Evolutionary conservation across 1,284 basidiomycete species (phyloP), one percentile per base, ranked within the genome.

Genomic region (Trametes hirsuta): DNA sequence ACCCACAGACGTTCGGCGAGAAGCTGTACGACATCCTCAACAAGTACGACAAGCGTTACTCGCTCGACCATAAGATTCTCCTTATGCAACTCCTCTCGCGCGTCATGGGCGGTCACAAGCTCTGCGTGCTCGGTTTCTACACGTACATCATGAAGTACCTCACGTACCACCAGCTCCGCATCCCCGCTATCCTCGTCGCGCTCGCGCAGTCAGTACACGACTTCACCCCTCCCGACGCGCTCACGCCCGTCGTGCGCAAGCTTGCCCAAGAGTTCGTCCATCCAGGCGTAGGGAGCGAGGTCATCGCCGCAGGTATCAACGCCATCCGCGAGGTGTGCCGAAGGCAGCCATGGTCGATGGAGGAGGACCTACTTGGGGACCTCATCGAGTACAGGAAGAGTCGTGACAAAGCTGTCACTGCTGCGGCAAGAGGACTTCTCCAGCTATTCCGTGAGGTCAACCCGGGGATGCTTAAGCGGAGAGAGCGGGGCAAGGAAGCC

Each of bases 21-120:
- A 95, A 93, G 74, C 84, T 99, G 1, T 98, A 95, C 72, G 93
- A 97, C 71, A 85, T 87, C 55, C 80, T 99, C 51, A 87, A 87
- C 71, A 84, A 84, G 45, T 88, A 96, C 75, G 96, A 98, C 82
- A 97, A 96, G 75, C 88, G 91, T 15, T 95, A 93, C 73, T 91
- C 93, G 21, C 85, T 99, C 66, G 96, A 98, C 68, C 97, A 98
- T 82, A 98, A 98, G 78, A 91, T 99, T 61, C 84, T 98, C 64
- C 84, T 98, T 71, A 97, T 99, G 94, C 95, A 98, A 74, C 89
- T 99, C 41, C 85, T 99, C 51, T 93, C 94, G n/a, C 88, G 97
- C 50, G 91, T 98, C 54, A 97, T 96, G 87, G 93, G 94, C 40
- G 79, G 85, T 1, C 97, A 99, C 80, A 95, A 96, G 75, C 87